Evolutionary conservation across 352 stramenopile genomes (phyloP).

Genomic region (Pythium rishiriense): DNA sequence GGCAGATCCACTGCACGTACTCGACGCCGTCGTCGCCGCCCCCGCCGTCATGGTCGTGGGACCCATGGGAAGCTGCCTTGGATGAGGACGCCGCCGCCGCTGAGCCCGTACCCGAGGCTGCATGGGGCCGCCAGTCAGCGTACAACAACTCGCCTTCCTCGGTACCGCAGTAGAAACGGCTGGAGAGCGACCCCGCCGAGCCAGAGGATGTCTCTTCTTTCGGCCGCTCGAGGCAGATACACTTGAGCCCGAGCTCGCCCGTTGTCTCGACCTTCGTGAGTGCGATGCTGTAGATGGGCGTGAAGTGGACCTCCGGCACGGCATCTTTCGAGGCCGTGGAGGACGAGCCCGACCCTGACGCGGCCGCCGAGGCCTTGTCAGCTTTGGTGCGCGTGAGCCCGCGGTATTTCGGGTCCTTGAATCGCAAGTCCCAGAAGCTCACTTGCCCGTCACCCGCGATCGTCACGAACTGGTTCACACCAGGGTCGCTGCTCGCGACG

Average conservation of each 20-base stretch:
- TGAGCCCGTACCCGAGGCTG: constrained; percentile 21
- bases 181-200: constrained; percentile 35
- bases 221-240: constrained; percentile 64
- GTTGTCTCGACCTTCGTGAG: constrained; percentile 75
- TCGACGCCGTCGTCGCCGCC: constrained; percentile 66
- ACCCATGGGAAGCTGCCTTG: neutral
- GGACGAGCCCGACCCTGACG: neutral
- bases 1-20: constrained; percentile 90
- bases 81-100: constrained; percentile 33
- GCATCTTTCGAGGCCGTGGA: constrained; percentile 49
- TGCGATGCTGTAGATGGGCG: constrained; percentile 81
- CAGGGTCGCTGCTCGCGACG: constrained; percentile 36
- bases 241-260: constrained; percentile 63
- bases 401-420: constrained; percentile 85
- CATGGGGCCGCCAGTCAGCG: constrained; percentile 85
- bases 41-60: constrained; percentile 27
- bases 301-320: constrained; percentile 72
- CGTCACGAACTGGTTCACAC: constrained; percentile 91
- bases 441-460: constrained; percentile 90
- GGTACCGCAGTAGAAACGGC: constrained; percentile 78
- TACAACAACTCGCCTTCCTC: constrained; percentile 92
- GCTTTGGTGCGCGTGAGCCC: constrained; percentile 60
- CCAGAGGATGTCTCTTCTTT: constrained; percentile 42
- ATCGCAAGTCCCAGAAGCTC: constrained; percentile 92
- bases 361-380: constrained; percentile 40